phyloP scores from a whole-genome alignment of 2,329 filamentous ascomycete species.

The Pestalotiopsis fici region DNA sequence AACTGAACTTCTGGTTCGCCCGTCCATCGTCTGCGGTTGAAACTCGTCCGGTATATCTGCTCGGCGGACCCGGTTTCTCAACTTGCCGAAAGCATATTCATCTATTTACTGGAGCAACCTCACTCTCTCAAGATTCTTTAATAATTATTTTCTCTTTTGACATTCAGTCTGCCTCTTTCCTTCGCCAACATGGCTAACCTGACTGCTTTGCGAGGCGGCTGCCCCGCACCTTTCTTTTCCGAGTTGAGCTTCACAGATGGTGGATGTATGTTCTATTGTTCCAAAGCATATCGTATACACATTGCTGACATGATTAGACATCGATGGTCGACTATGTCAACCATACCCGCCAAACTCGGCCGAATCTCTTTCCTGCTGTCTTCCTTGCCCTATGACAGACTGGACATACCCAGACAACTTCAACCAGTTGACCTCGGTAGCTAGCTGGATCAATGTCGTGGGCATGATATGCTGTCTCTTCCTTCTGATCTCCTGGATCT shows the following conservation, averaged over 20 bases:
- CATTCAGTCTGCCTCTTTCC: not conserved
- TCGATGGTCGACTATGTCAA: constrained; percentile 57
- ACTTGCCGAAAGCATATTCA: not conserved
- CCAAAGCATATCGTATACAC: not conserved
- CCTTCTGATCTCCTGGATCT: constrained; percentile 76
- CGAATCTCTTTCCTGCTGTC: constrained; percentile 66
- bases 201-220: constrained; percentile 34
- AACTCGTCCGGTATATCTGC: not conserved
- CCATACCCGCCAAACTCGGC: constrained; percentile 39
- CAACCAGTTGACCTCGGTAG: constrained; percentile 58
- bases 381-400: constrained; percentile 86
- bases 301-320: constrained; percentile 38
- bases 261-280: constrained; percentile 28
- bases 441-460: constrained; percentile 82
- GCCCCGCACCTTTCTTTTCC: constrained; percentile 71
- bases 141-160: not conserved
- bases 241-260: constrained; percentile 50
- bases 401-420: constrained; percentile 70
- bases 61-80: not conserved
- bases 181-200: constrained; percentile 12
- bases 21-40: not conserved
- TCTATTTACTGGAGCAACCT: not conserved
- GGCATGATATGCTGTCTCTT: constrained; percentile 73
- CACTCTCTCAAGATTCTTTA: not conserved
- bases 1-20: not conserved